These are phyloP conservation scores for Lepiota brunneoincarnata DNA, from an alignment of 768 basidiomycete genomes.

Conservation along the genomic window DNA sequence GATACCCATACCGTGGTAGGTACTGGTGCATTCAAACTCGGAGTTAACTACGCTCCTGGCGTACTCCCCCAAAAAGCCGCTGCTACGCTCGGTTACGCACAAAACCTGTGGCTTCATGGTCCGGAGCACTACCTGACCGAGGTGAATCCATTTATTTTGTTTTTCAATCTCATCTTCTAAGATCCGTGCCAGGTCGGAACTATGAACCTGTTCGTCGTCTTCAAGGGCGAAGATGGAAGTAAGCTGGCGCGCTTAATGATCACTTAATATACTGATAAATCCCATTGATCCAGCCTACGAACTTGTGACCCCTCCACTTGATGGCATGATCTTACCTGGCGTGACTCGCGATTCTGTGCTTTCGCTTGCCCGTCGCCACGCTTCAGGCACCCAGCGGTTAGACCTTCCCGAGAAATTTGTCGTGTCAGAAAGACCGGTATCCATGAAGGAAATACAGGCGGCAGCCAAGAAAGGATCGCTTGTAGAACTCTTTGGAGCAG, in stretches of 20 bases:
- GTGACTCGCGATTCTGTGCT: constrained; percentile 88
- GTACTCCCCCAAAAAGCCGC: constrained; percentile 83
- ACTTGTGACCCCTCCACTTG: constrained; percentile 84
- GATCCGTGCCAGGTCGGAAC: constrained; percentile 60
- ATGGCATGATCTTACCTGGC: constrained; percentile 90
- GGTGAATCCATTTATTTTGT: constrained; percentile 23
- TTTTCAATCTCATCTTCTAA: constrained; percentile 24
- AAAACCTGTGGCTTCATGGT: constrained; percentile 90
- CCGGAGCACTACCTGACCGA: constrained; percentile 58
- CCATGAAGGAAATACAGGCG: constrained; percentile 71
- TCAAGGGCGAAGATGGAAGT: constrained; percentile 70
- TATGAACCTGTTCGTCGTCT: constrained; percentile 89
- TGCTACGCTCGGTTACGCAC: constrained; percentile 72
- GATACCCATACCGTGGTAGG: constrained; percentile 18
- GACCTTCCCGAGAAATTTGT: constrained; percentile 54
- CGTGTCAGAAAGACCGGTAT: constrained; percentile 68
- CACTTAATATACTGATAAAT: constrained; percentile 1
- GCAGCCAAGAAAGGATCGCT: constrained; percentile 60
- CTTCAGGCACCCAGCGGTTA: constrained; percentile 40
- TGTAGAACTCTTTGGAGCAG: constrained; percentile 81
- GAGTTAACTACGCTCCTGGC: constrained; percentile 86
- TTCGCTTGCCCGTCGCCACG: constrained; percentile 63
- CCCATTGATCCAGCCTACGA: constrained; percentile 51
- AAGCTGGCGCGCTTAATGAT: background rate
- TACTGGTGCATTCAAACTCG: constrained; percentile 86